Conservation (phyloP, 2,329 filamentous ascomycete species). For the Penicillium polonicum region DNA sequence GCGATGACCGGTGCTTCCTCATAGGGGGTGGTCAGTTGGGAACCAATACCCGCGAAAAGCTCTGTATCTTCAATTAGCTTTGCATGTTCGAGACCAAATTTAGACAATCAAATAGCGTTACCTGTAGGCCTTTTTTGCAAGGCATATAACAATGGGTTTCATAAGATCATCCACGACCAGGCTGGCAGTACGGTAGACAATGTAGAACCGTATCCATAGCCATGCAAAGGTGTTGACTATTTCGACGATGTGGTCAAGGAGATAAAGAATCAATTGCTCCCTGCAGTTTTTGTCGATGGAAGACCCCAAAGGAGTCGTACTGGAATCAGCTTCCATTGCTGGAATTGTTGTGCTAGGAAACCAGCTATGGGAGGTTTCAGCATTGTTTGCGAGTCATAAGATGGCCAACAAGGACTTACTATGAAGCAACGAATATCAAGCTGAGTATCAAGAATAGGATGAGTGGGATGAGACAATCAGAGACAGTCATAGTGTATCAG, state of each 20-base stretch:
- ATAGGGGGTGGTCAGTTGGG: too few species aligned
- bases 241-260: neutral
- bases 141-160: neutral
- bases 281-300: neutral
- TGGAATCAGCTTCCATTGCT: too few species aligned
- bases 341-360: neutral
- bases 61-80: neutral
- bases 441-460: neutral
- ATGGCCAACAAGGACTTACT: neutral
- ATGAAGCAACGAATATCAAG: neutral
- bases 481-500: neutral
- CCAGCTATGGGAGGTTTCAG: neutral
- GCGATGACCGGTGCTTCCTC: neutral
- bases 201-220: neutral
- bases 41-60: neutral
- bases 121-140: neutral
- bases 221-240: neutral
- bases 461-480: too few species aligned
- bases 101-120: neutral
- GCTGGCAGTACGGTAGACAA: too few species aligned
- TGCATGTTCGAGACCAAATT: neutral
- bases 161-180: neutral
- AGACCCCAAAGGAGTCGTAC: too few species aligned
- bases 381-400: neutral
- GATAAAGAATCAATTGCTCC: neutral